phyloP scores from a whole-genome alignment of 2,329 filamentous ascomycete species.

The Fusarium subglutinans region DNA sequence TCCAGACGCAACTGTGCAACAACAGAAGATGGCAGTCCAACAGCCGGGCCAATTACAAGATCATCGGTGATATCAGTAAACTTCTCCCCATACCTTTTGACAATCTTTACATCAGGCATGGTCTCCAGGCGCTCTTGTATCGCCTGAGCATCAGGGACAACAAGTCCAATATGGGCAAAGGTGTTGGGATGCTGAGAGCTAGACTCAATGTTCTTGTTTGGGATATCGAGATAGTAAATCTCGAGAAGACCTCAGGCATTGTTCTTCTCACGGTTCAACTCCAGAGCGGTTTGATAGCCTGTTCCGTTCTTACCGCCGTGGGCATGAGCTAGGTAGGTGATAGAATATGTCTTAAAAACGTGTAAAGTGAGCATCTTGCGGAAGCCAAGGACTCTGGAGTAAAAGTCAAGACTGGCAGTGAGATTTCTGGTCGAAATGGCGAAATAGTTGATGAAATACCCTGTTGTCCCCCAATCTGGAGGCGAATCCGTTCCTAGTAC shows the following conservation, averaged over 20 bases:
- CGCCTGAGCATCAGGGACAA: neutral
- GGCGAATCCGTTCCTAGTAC: neutral
- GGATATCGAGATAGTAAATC: neutral
- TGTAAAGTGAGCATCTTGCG: neutral
- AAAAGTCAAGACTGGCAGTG: neutral
- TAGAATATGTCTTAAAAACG: neutral
- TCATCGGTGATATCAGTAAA: neutral
- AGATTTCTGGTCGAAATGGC: neutral
- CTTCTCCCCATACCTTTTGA: neutral
- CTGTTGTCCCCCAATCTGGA: neutral
- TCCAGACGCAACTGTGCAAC: neutral
- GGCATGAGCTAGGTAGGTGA: slow-evolving; percentile 1
- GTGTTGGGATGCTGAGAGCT: neutral
- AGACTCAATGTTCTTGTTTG: neutral
- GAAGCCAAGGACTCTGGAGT: neutral
- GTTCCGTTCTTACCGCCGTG: neutral
- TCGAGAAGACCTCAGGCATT: slow-evolving; percentile 6
- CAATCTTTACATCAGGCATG: neutral
- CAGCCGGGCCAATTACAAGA: neutral
- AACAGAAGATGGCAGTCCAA: neutral
- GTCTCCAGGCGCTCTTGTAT: neutral
- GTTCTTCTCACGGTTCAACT: slow-evolving; percentile 7
- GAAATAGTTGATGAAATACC: slow-evolving; percentile 6
- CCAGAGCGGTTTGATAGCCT: neutral
- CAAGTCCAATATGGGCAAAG: neutral